A percentile compares a stretch with the other conserved stretches of the same genome.
Conservation (phyloP, 164 flowering plant species). For the Vitis rupestris region DNA sequence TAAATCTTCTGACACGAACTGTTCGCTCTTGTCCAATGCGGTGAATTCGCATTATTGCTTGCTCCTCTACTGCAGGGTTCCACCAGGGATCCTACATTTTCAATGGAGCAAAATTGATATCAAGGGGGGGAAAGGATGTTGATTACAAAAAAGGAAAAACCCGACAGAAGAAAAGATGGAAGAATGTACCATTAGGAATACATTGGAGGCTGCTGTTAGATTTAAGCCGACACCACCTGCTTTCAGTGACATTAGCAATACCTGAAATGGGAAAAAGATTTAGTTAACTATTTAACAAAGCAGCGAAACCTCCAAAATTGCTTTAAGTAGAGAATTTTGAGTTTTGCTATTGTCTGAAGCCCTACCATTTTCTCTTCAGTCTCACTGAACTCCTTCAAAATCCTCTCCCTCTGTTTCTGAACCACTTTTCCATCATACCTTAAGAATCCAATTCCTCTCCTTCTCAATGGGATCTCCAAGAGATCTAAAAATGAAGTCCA, state of each 20-base stretch:
- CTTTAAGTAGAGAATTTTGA: not conserved
- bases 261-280: conserved; percentile 35
- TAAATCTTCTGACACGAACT: conserved; percentile 68
- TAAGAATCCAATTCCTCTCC: conserved; percentile 50
- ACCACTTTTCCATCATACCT: conserved; percentile 69
- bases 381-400: conserved; percentile 67
- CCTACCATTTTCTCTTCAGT: conserved; percentile 52
- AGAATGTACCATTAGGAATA: conserved; percentile 64
- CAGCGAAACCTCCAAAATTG: not conserved
- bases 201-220: conserved; percentile 80
- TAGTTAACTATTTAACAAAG: not conserved
- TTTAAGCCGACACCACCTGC: conserved; percentile 89
- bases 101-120: not conserved
- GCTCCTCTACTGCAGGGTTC: conserved; percentile 97
- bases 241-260: conserved; percentile 72
- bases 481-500: conserved; percentile 90
- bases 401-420: conserved; percentile 63
- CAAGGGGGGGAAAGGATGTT: not conserved
- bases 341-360: not conserved
- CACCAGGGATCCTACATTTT: conserved; percentile 84
- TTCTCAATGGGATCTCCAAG: conserved; percentile 58
- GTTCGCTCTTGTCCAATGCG: conserved; percentile 76
- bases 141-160: not conserved
- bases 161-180: not conserved
- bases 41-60: conserved; percentile 86